phyloP scores from a whole-genome alignment of 2,329 filamentous ascomycete species.

The Orbilia javanica region DNA sequence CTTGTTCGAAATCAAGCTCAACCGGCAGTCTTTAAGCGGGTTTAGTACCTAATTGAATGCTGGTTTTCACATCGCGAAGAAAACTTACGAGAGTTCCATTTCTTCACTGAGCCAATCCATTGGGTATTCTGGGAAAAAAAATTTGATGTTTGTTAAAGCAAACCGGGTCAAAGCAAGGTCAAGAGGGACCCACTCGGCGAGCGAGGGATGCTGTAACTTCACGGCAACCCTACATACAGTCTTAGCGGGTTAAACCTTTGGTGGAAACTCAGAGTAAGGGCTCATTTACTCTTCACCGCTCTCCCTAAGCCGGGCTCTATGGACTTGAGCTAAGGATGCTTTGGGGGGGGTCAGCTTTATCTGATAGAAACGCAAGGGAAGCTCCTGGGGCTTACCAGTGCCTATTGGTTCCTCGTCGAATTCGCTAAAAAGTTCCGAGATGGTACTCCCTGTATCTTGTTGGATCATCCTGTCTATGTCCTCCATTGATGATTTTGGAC shows the following conservation, averaged over 20 bases:
- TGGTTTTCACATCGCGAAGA: neutral
- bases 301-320: conserved; percentile 84
- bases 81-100: conserved; percentile 79
- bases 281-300: conserved; percentile 75
- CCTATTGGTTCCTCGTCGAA: conserved; percentile 87
- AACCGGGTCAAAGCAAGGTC: conserved; percentile 88
- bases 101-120: conserved; percentile 94
- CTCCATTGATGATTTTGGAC: conserved; percentile 70
- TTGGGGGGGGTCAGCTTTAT: conserved; percentile 31
- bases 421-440: conserved; percentile 86
- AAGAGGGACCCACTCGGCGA: conserved; percentile 89
- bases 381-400: conserved; percentile 68
- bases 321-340: conserved; percentile 93
- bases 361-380: conserved; percentile 2
- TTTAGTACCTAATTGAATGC: neutral
- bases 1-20: conserved; percentile 88
- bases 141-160: conserved; percentile 88
- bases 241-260: neutral
- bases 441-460: conserved; percentile 80
- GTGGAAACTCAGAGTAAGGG: neutral
- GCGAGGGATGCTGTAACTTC: conserved; percentile 91
- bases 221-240: conserved; percentile 77
- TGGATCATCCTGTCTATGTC: conserved; percentile 75
- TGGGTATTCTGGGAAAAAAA: conserved; percentile 97
- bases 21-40: conserved; percentile 73